Evolutionary conservation across 2,329 filamentous ascomycete species (phyloP).

Genomic region (Neofusicoccum cordaticola): DNA sequence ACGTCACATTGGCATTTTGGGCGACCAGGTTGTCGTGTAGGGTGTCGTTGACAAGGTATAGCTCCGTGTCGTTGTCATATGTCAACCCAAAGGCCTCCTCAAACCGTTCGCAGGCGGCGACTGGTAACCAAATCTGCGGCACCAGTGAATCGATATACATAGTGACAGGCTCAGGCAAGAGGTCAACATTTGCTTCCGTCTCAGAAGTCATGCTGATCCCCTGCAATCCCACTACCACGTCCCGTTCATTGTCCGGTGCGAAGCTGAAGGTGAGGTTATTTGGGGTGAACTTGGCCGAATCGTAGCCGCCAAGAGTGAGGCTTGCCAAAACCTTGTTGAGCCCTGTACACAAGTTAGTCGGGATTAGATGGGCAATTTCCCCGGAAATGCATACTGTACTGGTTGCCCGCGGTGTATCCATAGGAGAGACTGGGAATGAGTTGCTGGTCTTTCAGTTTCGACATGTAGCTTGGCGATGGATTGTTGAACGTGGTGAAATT

Average conservation of each 20-base stretch:
- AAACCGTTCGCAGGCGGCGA: conserved; percentile 32
- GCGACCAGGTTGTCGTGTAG: conserved; percentile 29
- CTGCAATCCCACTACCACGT: conserved; percentile 30
- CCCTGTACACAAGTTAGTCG: not conserved
- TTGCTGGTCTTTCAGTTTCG: conserved; percentile 27
- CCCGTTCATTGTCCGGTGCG: conserved; percentile 27
- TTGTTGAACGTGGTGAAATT: conserved; percentile 41
- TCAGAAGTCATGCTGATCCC: conserved; percentile 24
- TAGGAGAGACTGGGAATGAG: conserved; percentile 37
- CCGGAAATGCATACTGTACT: conserved; percentile 21
- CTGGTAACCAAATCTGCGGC: conserved; percentile 42
- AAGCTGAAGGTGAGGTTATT: conserved; percentile 29
- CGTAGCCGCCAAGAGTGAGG: conserved; percentile 41
- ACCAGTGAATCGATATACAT: conserved; percentile 38
- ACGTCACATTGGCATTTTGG: conserved; percentile 41
- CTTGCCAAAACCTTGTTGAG: conserved; percentile 29
- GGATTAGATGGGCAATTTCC: not conserved
- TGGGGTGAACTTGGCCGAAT: conserved; percentile 30
- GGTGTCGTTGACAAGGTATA: conserved; percentile 39
- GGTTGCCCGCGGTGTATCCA: conserved; percentile 42
- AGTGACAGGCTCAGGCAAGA: conserved; percentile 28
- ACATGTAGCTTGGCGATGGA: conserved; percentile 31
- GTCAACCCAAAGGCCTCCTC: conserved; percentile 37
- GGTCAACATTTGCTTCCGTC: conserved; percentile 22
- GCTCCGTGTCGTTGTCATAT: conserved; percentile 33